Percentiles rank a stretch among this genome's conserved stretches.
phyloP scores from a whole-genome alignment of 2,329 filamentous ascomycete genomes.

The Fusarium avenaceum region DNA sequence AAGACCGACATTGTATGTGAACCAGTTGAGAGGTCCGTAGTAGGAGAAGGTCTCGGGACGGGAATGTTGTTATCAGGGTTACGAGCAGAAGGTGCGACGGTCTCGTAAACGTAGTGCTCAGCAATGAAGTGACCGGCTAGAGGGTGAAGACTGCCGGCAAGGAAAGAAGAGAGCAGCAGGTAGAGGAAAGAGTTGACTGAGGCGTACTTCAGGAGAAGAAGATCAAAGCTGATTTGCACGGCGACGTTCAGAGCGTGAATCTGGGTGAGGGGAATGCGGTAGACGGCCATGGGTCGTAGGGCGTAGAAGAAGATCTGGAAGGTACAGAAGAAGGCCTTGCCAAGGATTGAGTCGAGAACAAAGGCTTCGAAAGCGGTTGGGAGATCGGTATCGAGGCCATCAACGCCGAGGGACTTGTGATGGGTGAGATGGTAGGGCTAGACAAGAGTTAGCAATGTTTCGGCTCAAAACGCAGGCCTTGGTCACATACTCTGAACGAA shows the following conservation, averaged over 20 bases:
- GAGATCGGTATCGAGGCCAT: conserved; percentile 95
- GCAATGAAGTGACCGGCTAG: conserved; percentile 98
- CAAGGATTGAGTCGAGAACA: conserved; percentile 93
- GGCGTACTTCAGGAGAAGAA: conserved; percentile 70
- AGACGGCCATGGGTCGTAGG: conserved; percentile 93
- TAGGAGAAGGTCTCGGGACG: conserved; percentile 95
- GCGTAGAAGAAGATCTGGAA: conserved; percentile 99
- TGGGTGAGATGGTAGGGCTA: conserved; percentile 97
- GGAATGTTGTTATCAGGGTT: conserved; percentile 72
- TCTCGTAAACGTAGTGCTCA: conserved; percentile 90
- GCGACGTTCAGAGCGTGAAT: conserved; percentile 87
- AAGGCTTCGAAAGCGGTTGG: conserved; percentile 92
- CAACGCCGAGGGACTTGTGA: conserved; percentile 97
- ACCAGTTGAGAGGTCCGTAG: conserved; percentile 90
- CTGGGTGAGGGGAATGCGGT: conserved; percentile 86
- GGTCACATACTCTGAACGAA: conserved; percentile 82
- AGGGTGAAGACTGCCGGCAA: conserved; percentile 93
- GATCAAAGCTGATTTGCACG: conserved; percentile 84
- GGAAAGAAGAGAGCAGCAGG: conserved; percentile 88
- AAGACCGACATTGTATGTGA: conserved; percentile 97
- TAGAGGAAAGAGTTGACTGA: conserved; percentile 80
- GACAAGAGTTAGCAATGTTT: conserved; percentile 38
- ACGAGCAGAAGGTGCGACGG: conserved; percentile 66
- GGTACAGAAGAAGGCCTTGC: conserved; percentile 98
- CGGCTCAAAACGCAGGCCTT: not conserved